These are phyloP conservation scores for Sequoia sempervirens DNA, from an alignment of 75 land plant genomes.

Conservation along the genomic window DNA sequence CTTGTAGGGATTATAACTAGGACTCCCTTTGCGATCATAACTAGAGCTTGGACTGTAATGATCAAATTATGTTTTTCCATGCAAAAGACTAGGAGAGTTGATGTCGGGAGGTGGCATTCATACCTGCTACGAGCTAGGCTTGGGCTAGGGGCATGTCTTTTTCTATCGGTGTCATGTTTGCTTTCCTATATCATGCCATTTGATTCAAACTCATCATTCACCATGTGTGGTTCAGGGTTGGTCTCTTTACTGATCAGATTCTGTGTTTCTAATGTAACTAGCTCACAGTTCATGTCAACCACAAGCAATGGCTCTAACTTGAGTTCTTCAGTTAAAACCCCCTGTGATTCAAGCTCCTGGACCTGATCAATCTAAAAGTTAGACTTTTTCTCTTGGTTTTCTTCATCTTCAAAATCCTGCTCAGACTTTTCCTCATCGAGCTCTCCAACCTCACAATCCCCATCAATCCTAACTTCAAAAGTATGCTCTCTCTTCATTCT, in stretches of 20 bases:
- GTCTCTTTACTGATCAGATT: not conserved
- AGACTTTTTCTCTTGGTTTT: not conserved
- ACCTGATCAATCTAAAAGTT: not conserved
- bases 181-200: not conserved
- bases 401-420: not conserved
- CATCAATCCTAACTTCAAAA: not conserved
- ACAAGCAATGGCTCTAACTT: not conserved
- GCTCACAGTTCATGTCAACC: not conserved
- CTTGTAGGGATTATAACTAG: too few relatives aligned
- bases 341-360: not conserved
- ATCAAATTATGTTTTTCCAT: too few relatives aligned
- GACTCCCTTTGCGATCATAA: too few relatives aligned
- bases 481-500: not conserved
- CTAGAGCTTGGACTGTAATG: too few relatives aligned
- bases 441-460: not conserved
- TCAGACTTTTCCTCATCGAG: not conserved
- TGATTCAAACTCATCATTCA: not conserved
- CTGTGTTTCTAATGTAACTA: not conserved
- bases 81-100: too few relatives aligned
- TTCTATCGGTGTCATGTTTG: too few relatives aligned
- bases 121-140: not conserved
- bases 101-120: too few relatives aligned
- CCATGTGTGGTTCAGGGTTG: not conserved
- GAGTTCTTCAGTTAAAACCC: not conserved
- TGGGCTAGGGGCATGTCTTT: not conserved